Conservation (phyloP, 164 flowering plant species). For the Cinnamomum micranthum region DNA sequence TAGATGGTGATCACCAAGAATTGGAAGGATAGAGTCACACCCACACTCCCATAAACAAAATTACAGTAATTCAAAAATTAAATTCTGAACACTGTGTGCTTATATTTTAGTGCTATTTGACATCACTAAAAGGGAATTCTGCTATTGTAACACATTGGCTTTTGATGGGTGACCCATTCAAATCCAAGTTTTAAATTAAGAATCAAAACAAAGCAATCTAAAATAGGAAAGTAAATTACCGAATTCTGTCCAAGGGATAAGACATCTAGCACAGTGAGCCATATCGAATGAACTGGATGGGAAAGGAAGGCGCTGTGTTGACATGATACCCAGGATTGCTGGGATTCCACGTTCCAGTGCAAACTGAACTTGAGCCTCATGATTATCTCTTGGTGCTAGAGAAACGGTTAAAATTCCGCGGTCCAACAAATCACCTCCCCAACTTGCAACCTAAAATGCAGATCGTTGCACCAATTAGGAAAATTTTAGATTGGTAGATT, state of each 20-base stretch:
- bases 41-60: too few species aligned
- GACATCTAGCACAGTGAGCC: constrained; percentile 99
- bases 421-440: constrained; percentile 98
- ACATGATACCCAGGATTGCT: constrained; percentile 89
- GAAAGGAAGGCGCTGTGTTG: constrained; percentile 96
- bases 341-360: constrained; percentile 99
- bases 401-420: constrained; percentile 87
- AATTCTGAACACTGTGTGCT: too few species aligned
- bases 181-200: too few species aligned
- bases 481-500: too few species aligned
- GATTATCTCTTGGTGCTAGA: constrained; percentile 98
- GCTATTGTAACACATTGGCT: too few species aligned
- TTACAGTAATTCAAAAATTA: too few species aligned
- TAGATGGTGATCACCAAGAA: too few species aligned
- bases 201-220: background rate
- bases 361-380: constrained; percentile 98
- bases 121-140: too few species aligned
- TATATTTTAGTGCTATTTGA: too few species aligned
- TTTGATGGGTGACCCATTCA: too few species aligned
- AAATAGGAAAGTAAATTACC: constrained; percentile 37
- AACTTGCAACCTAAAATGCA: constrained; percentile 81
- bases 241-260: constrained; percentile 98
- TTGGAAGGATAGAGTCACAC: too few species aligned
- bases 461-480: background rate
- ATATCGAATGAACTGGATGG: constrained; percentile 96